These are phyloP conservation scores for Yamagishiella unicocca DNA, from an alignment of 139 green algal genomes.

Conservation along the genomic window DNA sequence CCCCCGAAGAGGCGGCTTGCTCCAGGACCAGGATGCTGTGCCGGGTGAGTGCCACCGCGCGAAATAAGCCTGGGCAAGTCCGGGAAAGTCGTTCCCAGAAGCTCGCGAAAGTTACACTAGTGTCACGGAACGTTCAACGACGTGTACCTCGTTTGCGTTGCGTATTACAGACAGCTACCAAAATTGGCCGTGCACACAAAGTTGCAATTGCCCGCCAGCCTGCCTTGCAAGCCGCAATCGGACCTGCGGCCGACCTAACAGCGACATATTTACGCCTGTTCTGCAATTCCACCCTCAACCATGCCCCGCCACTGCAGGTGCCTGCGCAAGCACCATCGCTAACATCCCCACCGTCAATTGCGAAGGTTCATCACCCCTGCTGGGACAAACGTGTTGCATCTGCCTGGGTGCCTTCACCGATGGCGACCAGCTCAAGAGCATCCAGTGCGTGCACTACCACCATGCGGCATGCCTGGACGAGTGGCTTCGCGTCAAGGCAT, in stretches of 20 bases:
- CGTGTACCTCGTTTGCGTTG: too few relatives aligned
- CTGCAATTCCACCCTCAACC: background rate
- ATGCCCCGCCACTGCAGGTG: background rate
- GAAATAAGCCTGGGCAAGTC: too few relatives aligned
- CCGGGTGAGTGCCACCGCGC: background rate
- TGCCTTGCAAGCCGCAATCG: too few relatives aligned
- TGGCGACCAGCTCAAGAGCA: conserved; percentile 44
- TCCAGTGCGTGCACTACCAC: conserved; percentile 58
- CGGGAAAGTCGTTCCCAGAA: too few relatives aligned
- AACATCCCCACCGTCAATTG: background rate
- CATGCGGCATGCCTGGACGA: conserved; percentile 56
- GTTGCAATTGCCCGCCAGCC: too few relatives aligned
- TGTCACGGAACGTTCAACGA: too few relatives aligned
- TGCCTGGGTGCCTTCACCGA: conserved; percentile 53
- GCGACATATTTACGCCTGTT: too few relatives aligned
- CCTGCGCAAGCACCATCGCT: background rate
- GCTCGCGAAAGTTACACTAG: too few relatives aligned
- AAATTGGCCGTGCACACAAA: too few relatives aligned
- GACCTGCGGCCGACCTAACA: too few relatives aligned
- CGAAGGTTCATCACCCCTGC: background rate
- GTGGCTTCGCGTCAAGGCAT: conserved; percentile 57
- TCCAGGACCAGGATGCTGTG: background rate
- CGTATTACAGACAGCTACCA: too few relatives aligned
- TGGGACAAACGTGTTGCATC: conserved; percentile 50
- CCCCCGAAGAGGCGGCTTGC: background rate